Evolutionary conservation across 2,329 filamentous ascomycete species (phyloP).

Genomic region (Ceratocystis albifundus): DNA sequence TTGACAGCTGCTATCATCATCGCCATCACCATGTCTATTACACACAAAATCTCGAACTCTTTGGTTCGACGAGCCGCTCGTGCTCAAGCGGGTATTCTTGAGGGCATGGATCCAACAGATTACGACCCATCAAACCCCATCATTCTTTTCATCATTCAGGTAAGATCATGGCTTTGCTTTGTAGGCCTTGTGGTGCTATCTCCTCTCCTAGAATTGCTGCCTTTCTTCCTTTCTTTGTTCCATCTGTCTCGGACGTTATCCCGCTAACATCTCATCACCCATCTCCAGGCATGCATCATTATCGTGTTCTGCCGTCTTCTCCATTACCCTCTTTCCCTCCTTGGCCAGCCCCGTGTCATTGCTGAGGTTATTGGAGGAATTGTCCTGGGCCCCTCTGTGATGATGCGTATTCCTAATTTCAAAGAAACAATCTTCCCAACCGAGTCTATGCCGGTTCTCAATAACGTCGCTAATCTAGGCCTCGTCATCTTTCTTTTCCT

Average conservation of each 20-base stretch:
- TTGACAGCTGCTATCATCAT: neutral
- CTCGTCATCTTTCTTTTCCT: constrained; percentile 78
- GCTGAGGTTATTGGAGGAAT: constrained; percentile 79
- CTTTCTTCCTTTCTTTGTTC: neutral
- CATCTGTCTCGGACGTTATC: neutral
- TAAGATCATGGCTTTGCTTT: constrained; percentile 24
- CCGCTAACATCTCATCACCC: constrained; percentile 20
- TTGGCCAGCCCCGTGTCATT: constrained; percentile 72
- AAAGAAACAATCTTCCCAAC: constrained; percentile 62
- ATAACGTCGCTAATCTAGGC: constrained; percentile 58
- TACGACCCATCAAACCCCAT: constrained; percentile 63
- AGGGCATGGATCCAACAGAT: constrained; percentile 54
- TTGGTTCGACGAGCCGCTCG: constrained; percentile 27
- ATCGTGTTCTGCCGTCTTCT: constrained; percentile 42
- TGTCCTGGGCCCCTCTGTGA: constrained; percentile 72
- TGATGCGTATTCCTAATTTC: constrained; percentile 77
- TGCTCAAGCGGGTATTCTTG: constrained; percentile 52
- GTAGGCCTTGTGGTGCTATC: neutral
- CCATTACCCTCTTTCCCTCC: constrained; percentile 63
- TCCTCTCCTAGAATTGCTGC: neutral
- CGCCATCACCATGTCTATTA: constrained; percentile 26
- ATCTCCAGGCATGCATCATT: constrained; percentile 34
- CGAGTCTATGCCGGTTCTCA: constrained; percentile 51
- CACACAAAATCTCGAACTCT: constrained; percentile 27
- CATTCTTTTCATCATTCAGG: constrained; percentile 65